Base-by-base conservation (phyloP, 2,329 filamentous ascomycete genomes). In the Macrophomina pseudophaseolina region DNA sequence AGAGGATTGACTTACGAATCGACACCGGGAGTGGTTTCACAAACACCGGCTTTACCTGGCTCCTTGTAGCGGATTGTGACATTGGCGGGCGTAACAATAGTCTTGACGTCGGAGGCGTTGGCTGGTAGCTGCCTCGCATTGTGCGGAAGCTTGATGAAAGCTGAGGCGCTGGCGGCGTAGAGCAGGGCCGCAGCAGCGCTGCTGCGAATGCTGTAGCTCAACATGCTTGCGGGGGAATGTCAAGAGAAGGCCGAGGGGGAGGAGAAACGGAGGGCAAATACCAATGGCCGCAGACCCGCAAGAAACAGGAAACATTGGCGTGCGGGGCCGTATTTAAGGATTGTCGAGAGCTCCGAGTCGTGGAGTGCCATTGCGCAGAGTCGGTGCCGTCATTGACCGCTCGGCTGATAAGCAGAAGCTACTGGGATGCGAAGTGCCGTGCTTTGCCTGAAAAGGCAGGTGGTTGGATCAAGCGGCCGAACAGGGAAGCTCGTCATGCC, bases 21-120 rank as follows among this genome's bases (percentile, higher is more conserved):
- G 46, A 85, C 83, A 6, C 83, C 83, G 2, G 81, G 81, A 1
- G 83, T 85, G 0, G 83, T 85, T 74, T 85, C 83, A 69, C 83
- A 85, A 38, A 85, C 77, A 2, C 81, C 80, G 18, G 73, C 74
- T 42, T 77, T 75, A 4, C 81, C 83, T 6, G 85, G 84, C 73
- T 85, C 79, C 73, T 84, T 86, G 74, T 84, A 85, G 2, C 82
- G 78, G 54, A 85, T 80, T 11, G 75, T 80, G 23, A 80, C 79
- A 63, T 82, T 81, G 28, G 76, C 78, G 6, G 82, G 82, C 4
- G 80, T 76, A 11, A 71, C 78, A 60, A 84, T 79, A 6, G 78
- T 82, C 69, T 78, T 84, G 65, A 83, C 80, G 53, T 75, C 80
- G 4, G 73, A 77, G 28, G 78, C 77, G 58, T 81, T 75, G 44